A percentile compares a stretch with the other conserved stretches of the same genome.
Evolutionary conservation across 2,329 filamentous ascomycete species (phyloP).

Genomic region (Fusarium austroafricanum): DNA sequence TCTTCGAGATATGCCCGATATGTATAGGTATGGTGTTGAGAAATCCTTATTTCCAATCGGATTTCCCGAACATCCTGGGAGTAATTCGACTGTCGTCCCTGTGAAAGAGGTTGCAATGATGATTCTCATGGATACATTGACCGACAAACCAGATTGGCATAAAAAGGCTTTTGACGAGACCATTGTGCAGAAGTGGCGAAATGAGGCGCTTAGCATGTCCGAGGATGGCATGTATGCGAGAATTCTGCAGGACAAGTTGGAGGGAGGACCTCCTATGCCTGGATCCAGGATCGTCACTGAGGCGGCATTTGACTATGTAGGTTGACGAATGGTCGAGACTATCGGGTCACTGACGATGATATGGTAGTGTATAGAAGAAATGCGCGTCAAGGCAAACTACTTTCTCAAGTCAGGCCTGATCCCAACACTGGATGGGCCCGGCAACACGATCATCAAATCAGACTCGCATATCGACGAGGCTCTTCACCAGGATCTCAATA

Average conservation of each 20-base stretch:
- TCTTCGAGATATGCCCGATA: background rate
- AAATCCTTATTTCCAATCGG: background rate
- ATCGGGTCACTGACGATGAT: accelerated
- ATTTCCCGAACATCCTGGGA: background rate
- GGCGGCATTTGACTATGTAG: background rate
- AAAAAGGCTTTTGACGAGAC: constrained; percentile 33
- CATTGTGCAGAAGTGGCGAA: constrained; percentile 8
- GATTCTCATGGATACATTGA: constrained; percentile 40
- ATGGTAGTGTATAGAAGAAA: background rate
- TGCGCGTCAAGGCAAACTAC: background rate
- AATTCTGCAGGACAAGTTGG: background rate
- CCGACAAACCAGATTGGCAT: constrained; percentile 43
- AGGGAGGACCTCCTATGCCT: background rate
- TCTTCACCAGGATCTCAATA: background rate
- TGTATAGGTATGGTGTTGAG: no score
- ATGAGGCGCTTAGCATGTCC: constrained; percentile 1
- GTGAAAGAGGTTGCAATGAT: constrained; percentile 40
- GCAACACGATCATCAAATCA: constrained; percentile 4
- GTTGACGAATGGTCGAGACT: background rate
- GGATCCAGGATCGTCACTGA: background rate
- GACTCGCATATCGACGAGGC: background rate
- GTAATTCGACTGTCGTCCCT: background rate
- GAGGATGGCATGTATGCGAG: background rate
- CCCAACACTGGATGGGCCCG: background rate
- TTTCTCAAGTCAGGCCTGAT: background rate